A percentile compares a stretch with the other conserved stretches of the same genome.
Conservation (phyloP, 148 eudicot genomes). For the Rhododendron williamsianum region DNA sequence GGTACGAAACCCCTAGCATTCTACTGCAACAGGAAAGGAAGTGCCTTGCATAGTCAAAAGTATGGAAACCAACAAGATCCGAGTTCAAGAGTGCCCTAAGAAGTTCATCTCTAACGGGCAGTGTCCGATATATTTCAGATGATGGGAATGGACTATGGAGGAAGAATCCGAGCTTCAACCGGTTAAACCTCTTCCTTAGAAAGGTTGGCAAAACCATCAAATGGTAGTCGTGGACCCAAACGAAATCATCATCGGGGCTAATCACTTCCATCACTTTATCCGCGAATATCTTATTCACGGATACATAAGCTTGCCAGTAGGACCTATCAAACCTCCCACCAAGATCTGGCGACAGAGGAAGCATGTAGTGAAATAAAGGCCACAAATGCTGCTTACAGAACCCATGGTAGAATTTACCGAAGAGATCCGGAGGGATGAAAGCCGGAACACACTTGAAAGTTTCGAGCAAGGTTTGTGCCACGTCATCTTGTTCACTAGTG, state of each 20-base stretch:
- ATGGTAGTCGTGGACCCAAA: constrained; percentile 88
- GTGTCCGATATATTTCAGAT: constrained; percentile 74
- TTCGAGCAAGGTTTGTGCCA: constrained; percentile 70
- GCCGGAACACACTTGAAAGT: constrained; percentile 78
- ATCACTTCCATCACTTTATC: constrained; percentile 90
- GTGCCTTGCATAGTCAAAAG: constrained; percentile 82
- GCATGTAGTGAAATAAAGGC: constrained; percentile 93
- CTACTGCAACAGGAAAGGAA: constrained; percentile 86
- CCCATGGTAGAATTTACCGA: constrained; percentile 69
- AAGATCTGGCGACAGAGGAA: constrained; percentile 73
- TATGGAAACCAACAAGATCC: constrained; percentile 74
- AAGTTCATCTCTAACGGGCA: constrained; percentile 69
- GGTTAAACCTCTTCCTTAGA: constrained; percentile 65
- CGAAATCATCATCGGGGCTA: constrained; percentile 72
- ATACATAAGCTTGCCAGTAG: constrained; percentile 74
- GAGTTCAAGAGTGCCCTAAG: constrained; percentile 71
- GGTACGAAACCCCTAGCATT: constrained; percentile 79
- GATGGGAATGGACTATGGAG: constrained; percentile 86
- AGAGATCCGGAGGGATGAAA: constrained; percentile 71
- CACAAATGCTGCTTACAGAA: constrained; percentile 81
- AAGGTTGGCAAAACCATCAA: constrained; percentile 77
- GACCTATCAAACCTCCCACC: constrained; percentile 81
- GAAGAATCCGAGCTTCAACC: constrained; percentile 75
- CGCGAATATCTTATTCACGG: constrained; percentile 76
- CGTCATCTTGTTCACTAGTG: constrained; percentile 56